Evolutionary conservation across 257 asterid species (phyloP).

Genomic region (Ligustrum vulgare): DNA sequence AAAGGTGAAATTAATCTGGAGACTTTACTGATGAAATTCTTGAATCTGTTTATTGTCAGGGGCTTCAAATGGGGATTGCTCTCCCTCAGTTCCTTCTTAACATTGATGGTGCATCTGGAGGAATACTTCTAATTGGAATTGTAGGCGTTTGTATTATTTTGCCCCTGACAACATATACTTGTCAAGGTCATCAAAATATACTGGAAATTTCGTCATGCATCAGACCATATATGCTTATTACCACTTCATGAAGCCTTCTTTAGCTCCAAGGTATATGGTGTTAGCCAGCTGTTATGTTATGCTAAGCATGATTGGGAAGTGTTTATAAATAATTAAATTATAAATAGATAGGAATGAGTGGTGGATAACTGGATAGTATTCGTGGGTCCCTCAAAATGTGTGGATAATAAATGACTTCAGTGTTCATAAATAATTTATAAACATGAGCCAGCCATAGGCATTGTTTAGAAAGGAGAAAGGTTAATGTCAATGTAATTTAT

Average conservation of each 20-base stretch:
- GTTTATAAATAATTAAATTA: too few relatives aligned
- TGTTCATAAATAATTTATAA: not conserved
- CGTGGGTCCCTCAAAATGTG: too few relatives aligned
- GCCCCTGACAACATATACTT: conserved; percentile 82
- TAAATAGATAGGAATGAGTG: too few relatives aligned
- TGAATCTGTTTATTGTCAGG: conserved; percentile 42
- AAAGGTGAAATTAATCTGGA: conserved; percentile 10
- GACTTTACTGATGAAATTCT: conserved; percentile 19
- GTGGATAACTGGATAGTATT: too few relatives aligned
- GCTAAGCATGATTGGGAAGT: not conserved
- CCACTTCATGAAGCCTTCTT: conserved; percentile 93
- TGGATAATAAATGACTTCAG: too few relatives aligned
- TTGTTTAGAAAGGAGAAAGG: too few relatives aligned
- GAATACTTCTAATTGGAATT: conserved; percentile 87
- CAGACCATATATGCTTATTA: conserved; percentile 85
- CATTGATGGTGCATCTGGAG: conserved; percentile 93
- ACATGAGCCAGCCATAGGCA: not conserved
- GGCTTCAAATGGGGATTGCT: conserved; percentile 98
- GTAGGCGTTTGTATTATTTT: conserved; percentile 93
- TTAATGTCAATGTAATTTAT: not conserved
- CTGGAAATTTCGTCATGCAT: conserved; percentile 99
- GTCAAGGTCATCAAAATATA: conserved; percentile 88
- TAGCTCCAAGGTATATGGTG: conserved; percentile 86
- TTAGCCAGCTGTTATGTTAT: conserved; percentile 12
- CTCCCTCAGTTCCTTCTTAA: conserved; percentile 91